These are phyloP conservation scores for Trametes sp. DNA, from an alignment of 1,284 basidiomycete species.

Conservation along the genomic window DNA sequence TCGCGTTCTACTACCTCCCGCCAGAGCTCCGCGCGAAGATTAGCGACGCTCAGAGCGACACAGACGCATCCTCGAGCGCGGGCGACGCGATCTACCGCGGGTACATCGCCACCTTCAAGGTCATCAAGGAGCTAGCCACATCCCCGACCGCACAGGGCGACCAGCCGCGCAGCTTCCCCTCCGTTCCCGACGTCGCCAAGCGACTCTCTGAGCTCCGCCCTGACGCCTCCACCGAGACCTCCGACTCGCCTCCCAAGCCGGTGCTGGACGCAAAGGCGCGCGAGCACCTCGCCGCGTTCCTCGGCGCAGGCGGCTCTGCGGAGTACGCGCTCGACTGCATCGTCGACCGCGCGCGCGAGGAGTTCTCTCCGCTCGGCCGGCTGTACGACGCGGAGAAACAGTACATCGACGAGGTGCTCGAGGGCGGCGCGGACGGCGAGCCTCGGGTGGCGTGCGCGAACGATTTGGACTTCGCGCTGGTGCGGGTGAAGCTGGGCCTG, in stretches of 20 bases:
- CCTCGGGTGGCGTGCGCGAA: slow-evolving; percentile 22
- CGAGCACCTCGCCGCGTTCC: slow-evolving; percentile 20
- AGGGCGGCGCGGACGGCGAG: slow-evolving; percentile 13
- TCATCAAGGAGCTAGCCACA: slow-evolving; percentile 18
- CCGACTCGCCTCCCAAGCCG: neutral
- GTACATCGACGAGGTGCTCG: slow-evolving; percentile 30
- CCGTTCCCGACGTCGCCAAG: slow-evolving; percentile 15
- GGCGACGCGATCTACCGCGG: slow-evolving; percentile 28
- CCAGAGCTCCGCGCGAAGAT: slow-evolving; percentile 24
- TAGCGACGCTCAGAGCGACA: neutral
- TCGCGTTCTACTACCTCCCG: slow-evolving; percentile 27
- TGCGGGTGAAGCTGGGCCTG: slow-evolving; percentile 25
- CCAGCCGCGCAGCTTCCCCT: slow-evolving; percentile 22
- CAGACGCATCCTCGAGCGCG: neutral
- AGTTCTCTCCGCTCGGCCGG: slow-evolving; percentile 29
- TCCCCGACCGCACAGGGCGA: neutral
- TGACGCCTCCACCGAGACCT: neutral
- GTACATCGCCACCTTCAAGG: slow-evolving; percentile 27
- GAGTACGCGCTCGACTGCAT: slow-evolving; percentile 31
- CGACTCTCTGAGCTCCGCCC: slow-evolving; percentile 15
- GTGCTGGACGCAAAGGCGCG: neutral
- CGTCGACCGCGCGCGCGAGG: slow-evolving; percentile 32
- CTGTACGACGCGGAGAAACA: slow-evolving; percentile 26
- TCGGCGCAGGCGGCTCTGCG: slow-evolving; percentile 23
- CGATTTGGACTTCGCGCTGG: slow-evolving; percentile 28